Evolutionary conservation across 768 basidiomycete species (phyloP).

Genomic region (Sistotremastrum niveocremeum): DNA sequence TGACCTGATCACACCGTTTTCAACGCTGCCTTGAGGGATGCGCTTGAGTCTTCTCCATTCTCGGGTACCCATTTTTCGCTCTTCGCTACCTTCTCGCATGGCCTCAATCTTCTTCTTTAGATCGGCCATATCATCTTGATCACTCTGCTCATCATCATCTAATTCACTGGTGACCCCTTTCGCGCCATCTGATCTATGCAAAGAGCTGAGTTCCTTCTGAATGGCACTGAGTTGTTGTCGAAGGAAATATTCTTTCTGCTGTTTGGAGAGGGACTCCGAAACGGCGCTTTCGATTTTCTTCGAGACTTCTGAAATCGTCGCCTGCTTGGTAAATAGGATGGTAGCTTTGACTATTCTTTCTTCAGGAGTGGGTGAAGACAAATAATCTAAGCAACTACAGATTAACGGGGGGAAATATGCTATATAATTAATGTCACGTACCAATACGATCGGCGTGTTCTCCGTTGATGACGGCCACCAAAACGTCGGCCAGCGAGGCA

Average conservation of each 20-base stretch:
- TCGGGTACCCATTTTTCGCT: constrained; percentile 65
- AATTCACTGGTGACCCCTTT: constrained; percentile 31
- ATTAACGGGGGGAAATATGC: not conserved
- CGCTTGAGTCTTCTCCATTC: constrained; percentile 79
- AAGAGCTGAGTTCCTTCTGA: constrained; percentile 54
- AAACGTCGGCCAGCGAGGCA: constrained; percentile 66
- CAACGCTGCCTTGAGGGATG: constrained; percentile 82
- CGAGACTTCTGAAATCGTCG: constrained; percentile 68
- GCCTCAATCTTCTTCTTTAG: constrained; percentile 62
- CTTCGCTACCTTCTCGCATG: constrained; percentile 60
- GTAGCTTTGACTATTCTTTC: constrained; percentile 55
- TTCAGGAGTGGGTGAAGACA: constrained; percentile 45
- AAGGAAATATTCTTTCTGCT: constrained; percentile 79
- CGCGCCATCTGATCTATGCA: constrained; percentile 23
- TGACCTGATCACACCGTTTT: constrained; percentile 76
- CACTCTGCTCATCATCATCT: constrained; percentile 68
- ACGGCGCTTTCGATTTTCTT: constrained; percentile 71
- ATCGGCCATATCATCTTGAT: constrained; percentile 67
- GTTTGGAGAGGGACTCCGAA: constrained; percentile 74
- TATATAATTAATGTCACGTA: constrained; percentile 19
- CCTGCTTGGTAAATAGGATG: constrained; percentile 57
- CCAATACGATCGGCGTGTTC: constrained; percentile 65
- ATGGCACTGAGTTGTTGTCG: constrained; percentile 75
- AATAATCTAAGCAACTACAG: constrained; percentile 26
- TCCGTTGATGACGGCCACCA: constrained; percentile 43